These are phyloP conservation scores for Fraxinus cuspidata DNA, from an alignment of 257 asterid species.

Conservation along the genomic window DNA sequence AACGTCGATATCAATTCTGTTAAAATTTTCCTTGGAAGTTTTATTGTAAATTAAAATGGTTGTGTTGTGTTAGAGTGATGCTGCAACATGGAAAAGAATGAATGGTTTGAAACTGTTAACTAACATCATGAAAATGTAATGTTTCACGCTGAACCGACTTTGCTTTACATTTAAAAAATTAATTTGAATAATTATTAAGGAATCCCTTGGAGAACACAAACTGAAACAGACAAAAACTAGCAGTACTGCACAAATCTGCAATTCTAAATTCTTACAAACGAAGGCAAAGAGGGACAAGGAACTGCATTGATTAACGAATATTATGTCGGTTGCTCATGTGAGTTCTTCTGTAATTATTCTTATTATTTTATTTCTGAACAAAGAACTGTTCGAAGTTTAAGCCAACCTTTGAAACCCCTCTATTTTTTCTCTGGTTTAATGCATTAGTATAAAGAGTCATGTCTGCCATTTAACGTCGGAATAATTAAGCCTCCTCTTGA, in stretches of 20 bases:
- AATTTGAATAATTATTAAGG: not conserved
- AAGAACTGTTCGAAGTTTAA: constrained; percentile 31
- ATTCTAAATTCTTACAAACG: constrained; percentile 23
- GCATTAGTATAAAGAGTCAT: constrained; percentile 18
- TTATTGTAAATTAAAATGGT: no score
- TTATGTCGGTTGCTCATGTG: constrained; percentile 26
- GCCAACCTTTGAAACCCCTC: constrained; percentile 44
- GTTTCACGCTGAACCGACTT: no score
- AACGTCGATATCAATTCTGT: no score
- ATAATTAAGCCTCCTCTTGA: constrained; percentile 3
- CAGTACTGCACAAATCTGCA: not conserved
- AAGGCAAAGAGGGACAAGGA: constrained; percentile 24
- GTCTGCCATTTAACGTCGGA: constrained; percentile 43
- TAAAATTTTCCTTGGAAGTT: no score
- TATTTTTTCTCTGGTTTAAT: constrained; percentile 25
- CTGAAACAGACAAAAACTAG: not conserved
- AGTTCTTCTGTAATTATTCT: not conserved
- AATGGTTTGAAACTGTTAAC: not conserved
- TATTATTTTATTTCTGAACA: not conserved
- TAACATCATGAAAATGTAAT: no score
- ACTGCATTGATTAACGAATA: constrained; percentile 20
- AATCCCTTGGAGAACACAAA: constrained; percentile 28
- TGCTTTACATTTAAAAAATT: not conserved
- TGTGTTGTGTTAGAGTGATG: not conserved
- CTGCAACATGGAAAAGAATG: not conserved